These are phyloP conservation scores for Chloropicon primus DNA, from an alignment of 139 green algal genomes.

Conservation along the genomic window DNA sequence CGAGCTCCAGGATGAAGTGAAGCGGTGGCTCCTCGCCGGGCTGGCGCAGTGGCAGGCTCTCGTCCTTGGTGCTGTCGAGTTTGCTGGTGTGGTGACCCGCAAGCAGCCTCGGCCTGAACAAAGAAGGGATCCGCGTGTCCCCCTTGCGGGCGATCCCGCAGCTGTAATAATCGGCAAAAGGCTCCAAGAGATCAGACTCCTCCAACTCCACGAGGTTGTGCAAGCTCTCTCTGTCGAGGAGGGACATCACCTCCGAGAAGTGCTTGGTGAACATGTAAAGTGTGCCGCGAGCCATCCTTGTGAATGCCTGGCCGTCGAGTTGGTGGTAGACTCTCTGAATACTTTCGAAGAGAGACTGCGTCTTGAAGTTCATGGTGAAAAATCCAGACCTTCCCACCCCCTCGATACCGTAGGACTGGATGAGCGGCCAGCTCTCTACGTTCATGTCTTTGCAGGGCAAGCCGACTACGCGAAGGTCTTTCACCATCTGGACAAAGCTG, in stretches of 20 bases:
- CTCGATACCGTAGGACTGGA: slow-evolving; percentile 43
- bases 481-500: slow-evolving; percentile 27
- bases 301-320: slow-evolving; percentile 5
- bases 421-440: slow-evolving; percentile 40
- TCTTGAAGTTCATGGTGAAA: slow-evolving; percentile 40
- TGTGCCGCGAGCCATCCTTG: not conserved
- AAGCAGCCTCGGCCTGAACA: not conserved
- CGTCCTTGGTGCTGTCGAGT: not conserved
- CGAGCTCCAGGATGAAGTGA: slow-evolving; percentile 11
- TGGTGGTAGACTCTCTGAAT: slow-evolving; percentile 3
- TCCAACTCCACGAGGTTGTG: not conserved
- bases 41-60: not conserved
- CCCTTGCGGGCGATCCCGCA: not conserved
- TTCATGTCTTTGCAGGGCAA: slow-evolving; percentile 21
- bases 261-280: not conserved
- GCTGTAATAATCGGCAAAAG: not conserved
- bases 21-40: not conserved
- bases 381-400: slow-evolving; percentile 35
- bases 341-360: not conserved
- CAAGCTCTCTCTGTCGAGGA: not conserved
- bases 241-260: not conserved
- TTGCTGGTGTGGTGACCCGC: not conserved
- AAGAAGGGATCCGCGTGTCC: not conserved
- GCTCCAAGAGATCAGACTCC: not conserved
- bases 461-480: slow-evolving; percentile 14